Conservation (phyloP, 768 basidiomycete genomes). For the Porphyrellus cyaneotinctus region DNA sequence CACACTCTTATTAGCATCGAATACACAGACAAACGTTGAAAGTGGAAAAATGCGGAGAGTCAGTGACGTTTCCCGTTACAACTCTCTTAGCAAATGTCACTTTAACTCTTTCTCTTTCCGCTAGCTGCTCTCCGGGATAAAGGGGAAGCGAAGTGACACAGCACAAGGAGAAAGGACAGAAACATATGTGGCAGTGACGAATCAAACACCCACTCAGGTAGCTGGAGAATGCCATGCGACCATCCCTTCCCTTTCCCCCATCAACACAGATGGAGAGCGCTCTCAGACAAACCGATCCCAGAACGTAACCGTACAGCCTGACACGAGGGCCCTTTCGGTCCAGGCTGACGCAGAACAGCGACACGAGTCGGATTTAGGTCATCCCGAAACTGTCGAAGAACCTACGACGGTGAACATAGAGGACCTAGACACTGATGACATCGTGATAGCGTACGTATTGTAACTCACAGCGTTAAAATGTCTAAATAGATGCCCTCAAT, state of each 20-base stretch:
- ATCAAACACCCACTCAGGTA: not conserved
- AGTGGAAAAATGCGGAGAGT: not conserved
- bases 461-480: not conserved
- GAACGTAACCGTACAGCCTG: not conserved
- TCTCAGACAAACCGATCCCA: not conserved
- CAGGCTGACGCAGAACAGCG: not conserved
- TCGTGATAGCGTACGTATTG: conserved; percentile 14
- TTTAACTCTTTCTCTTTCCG: no score
- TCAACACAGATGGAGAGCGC: no score
- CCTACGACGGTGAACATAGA: not conserved
- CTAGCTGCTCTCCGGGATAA: not conserved
- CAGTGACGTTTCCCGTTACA: not conserved
- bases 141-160: not conserved
- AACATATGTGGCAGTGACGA: not conserved
- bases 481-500: not conserved
- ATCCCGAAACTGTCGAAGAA: not conserved
- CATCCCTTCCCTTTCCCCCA: no score
- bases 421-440: not conserved
- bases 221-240: no score
- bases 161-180: not conserved
- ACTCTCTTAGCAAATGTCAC: not conserved
- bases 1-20: not conserved
- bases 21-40: not conserved
- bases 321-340: no score
- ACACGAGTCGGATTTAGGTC: no score